These are phyloP conservation scores for Penicillium sp. DNA, from an alignment of 2,329 filamentous ascomycete genomes.

Conservation along the genomic window DNA sequence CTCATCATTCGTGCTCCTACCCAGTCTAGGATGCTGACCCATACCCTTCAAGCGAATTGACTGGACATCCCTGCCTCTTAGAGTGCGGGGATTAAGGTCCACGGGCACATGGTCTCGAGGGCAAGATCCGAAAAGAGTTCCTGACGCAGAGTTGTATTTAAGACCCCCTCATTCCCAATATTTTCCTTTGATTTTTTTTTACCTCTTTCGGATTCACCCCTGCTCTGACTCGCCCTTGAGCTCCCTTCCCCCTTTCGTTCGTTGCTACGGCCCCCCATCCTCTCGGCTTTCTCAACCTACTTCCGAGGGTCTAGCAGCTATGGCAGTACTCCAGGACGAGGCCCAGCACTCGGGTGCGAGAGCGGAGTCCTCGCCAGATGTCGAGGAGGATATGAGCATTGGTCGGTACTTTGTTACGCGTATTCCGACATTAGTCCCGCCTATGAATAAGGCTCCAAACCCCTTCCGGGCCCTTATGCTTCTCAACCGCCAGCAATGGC, in stretches of 20 bases:
- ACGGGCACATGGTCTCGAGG: neutral
- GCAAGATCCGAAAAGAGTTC: neutral
- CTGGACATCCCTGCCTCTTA: neutral
- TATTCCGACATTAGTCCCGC: conserved; percentile 56
- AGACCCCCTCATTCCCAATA: neutral
- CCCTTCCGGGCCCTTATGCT: conserved; percentile 53
- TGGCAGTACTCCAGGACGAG: conserved; percentile 12
- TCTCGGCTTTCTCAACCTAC: neutral
- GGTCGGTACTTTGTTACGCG: conserved; percentile 56
- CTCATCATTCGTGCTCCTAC: conserved; percentile 7
- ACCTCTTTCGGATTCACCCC: neutral
- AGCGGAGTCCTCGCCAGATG: conserved; percentile 14
- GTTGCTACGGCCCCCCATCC: neutral
- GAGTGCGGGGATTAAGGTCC: neutral
- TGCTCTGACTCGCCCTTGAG: neutral
- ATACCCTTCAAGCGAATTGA: conserved; percentile 7
- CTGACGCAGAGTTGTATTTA: neutral
- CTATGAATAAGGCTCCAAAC: conserved; percentile 56
- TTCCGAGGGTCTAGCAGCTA: conserved; percentile 1
- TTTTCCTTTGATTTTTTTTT: neutral
- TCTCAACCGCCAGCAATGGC: conserved; percentile 58
- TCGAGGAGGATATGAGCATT: conserved; percentile 29
- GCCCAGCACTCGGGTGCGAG: conserved; percentile 7
- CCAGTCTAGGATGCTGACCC: conserved; percentile 1
- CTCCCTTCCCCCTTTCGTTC: neutral